Percentiles rank a stretch among this genome's conserved stretches.
Conservation (phyloP, 768 basidiomycete species). For the Harrya chromipes region DNA sequence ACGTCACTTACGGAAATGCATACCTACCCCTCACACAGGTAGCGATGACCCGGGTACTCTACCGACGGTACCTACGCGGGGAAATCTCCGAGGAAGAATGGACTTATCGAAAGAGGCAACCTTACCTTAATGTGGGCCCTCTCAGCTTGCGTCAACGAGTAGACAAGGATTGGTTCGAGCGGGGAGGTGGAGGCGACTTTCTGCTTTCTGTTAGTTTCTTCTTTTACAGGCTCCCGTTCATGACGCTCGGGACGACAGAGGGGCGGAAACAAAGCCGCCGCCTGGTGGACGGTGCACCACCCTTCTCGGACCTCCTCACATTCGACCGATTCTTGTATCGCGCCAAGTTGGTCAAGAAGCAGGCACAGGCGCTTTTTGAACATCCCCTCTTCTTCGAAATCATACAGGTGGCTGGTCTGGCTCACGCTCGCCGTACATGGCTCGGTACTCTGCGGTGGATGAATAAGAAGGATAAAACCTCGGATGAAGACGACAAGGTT, state of each 20-base stretch:
- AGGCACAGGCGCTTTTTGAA: constrained; percentile 31
- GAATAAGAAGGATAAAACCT: too few species aligned
- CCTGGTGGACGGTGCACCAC: constrained; percentile 29
- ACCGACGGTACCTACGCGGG: constrained; percentile 43
- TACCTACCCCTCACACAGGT: constrained; percentile 32
- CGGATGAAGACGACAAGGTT: background rate
- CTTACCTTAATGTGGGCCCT: constrained; percentile 48
- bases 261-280: background rate
- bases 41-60: constrained; percentile 48
- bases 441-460: too few species aligned
- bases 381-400: constrained; percentile 52
- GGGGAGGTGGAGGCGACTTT: constrained; percentile 45
- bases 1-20: constrained; percentile 50
- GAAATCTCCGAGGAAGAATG: constrained; percentile 52
- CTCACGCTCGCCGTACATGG: too few species aligned
- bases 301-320: constrained; percentile 41
- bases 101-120: constrained; percentile 45
- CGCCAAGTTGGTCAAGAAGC: constrained; percentile 35
- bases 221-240: constrained; percentile 43
- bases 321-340: constrained; percentile 45
- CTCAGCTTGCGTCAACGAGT: constrained; percentile 51
- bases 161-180: constrained; percentile 42
- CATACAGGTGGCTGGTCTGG: constrained; percentile 4
- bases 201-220: constrained; percentile 43
- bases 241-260: constrained; percentile 36